These are phyloP conservation scores for Hypoxylon sp. DNA, from an alignment of 2,329 filamentous ascomycete species.

Conservation along the genomic window DNA sequence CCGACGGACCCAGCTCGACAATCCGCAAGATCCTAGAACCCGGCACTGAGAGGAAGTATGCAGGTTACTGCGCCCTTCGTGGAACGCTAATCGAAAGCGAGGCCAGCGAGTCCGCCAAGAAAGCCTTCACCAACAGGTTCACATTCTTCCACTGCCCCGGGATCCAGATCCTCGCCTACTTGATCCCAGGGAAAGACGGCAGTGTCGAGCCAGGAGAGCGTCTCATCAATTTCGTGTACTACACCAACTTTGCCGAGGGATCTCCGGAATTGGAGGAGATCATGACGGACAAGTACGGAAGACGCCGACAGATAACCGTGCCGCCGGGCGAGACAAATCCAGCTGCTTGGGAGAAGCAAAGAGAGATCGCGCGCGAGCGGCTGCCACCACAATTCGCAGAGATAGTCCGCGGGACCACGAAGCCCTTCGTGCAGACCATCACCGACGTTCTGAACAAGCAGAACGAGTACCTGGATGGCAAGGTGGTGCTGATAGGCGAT, in stretches of 20 bases:
- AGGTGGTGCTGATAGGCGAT: constrained; percentile 54
- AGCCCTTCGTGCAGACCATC: constrained; percentile 54
- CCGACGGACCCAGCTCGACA: constrained; percentile 54
- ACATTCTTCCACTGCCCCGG: constrained; percentile 52
- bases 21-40: constrained; percentile 48
- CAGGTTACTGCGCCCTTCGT: constrained; percentile 54
- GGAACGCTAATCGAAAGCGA: constrained; percentile 53
- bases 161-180: constrained; percentile 53
- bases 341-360: constrained; percentile 49
- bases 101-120: constrained; percentile 46
- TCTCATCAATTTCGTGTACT: constrained; percentile 57
- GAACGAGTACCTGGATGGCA: constrained; percentile 49
- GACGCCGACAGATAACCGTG: constrained; percentile 48
- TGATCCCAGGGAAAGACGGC: constrained; percentile 53
- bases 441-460: constrained; percentile 50
- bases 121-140: constrained; percentile 50
- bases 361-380: constrained; percentile 42
- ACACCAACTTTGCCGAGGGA: constrained; percentile 51
- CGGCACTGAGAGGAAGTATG: constrained; percentile 44
- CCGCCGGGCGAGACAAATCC: constrained; percentile 48
- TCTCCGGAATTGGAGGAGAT: constrained; percentile 47
- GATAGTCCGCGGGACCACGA: constrained; percentile 49
- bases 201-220: constrained; percentile 50
- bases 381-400: constrained; percentile 53
- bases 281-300: constrained; percentile 48